Evolutionary conservation across 352 stramenopile genomes (phyloP), one percentile per base, ranked within the genome.

Genomic region (Phytophthora tubulina): DNA sequence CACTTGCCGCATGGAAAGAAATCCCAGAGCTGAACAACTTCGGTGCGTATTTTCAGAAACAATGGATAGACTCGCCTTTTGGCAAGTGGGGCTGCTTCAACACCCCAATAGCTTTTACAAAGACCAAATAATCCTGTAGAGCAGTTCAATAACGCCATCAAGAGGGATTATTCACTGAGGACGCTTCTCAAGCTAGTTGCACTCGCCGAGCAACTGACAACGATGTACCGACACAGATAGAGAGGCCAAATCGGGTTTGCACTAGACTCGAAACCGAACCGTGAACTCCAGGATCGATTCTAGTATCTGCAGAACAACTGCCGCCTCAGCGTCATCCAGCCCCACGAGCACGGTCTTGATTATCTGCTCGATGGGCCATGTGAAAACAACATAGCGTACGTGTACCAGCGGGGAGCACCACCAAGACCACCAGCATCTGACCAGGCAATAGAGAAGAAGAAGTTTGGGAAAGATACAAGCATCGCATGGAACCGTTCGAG

Each of bases 161-260:
- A 80, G 56, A 56, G 59, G 6, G 63, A 75, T 3, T 80, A 80
- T 35, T 53, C 63, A 21, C 17, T 21, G 17, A 21, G 17, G 17
- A 21, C 17, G 17, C 17, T 21, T 21, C 17, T 21, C 17, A 21
- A 21, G 17, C 17, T 21, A 21, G 17, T 21, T 21, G 17, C 17
- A 21, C 17, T 21, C 17, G 17, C 17, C 17, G 17, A 21, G 17
- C 17, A 21, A 21, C 17, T 21, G 17, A 21, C 17, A 21, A 21
- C 17, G 0, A 67, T 66, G 58, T 57, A 31, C 10, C 38, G 30
- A 21, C 59, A 67, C 45, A 17, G 48, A 4, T 69, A 51, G 3
- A 57, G 51, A 30, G 51, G 42, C 6, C 33, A n/a, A 6, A 38
- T 42, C 1, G 1, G 21, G n/a, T 62, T 63, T 49, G 8, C 50